A percentile compares a stretch with the other conserved stretches of the same genome.
phyloP scores from a whole-genome alignment of 352 stramenopile species.

The Aphanomyces invadans region DNA sequence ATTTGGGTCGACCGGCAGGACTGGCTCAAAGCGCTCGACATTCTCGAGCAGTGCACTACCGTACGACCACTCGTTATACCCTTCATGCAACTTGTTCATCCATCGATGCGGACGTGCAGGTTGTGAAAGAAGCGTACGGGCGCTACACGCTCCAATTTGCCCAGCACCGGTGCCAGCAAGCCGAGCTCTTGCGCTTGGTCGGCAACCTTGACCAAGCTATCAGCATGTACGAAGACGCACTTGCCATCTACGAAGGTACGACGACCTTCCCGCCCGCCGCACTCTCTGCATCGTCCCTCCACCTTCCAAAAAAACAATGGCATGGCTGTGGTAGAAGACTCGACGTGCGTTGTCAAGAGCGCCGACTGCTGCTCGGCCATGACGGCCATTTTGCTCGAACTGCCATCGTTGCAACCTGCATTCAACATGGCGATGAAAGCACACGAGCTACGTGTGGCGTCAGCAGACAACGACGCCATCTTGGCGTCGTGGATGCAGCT shows the following conservation, averaged over 20 bases:
- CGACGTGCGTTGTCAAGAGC: constrained; percentile 24
- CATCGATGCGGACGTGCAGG: too few species aligned
- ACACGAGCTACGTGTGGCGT: constrained; percentile 32
- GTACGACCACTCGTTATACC: background rate
- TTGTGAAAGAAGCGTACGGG: constrained; percentile 41
- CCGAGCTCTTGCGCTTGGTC: constrained; percentile 29
- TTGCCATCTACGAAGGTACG: constrained; percentile 42
- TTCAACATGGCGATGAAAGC: constrained; percentile 38
- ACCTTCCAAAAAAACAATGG: too few species aligned
- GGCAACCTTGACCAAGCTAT: constrained; percentile 31
- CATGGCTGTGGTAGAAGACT: background rate
- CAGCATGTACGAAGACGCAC: constrained; percentile 45
- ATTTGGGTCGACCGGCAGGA: constrained; percentile 31
- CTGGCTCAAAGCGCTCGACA: constrained; percentile 27
- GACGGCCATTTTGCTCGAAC: constrained; percentile 24
- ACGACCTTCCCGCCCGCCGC: too few species aligned
- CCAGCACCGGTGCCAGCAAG: constrained; percentile 40
- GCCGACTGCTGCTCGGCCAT: constrained; percentile 40
- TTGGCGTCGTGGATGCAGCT: constrained; percentile 44
- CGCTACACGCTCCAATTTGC: constrained; percentile 43
- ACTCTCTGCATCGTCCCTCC: too few species aligned
- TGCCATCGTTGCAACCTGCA: constrained; percentile 28
- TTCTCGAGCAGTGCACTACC: constrained; percentile 26
- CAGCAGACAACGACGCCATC: constrained; percentile 29
- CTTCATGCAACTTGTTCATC: too few species aligned